Evolutionary conservation across 2,329 filamentous ascomycete genomes (phyloP).

Genomic region (Nectriaceae sp.): DNA sequence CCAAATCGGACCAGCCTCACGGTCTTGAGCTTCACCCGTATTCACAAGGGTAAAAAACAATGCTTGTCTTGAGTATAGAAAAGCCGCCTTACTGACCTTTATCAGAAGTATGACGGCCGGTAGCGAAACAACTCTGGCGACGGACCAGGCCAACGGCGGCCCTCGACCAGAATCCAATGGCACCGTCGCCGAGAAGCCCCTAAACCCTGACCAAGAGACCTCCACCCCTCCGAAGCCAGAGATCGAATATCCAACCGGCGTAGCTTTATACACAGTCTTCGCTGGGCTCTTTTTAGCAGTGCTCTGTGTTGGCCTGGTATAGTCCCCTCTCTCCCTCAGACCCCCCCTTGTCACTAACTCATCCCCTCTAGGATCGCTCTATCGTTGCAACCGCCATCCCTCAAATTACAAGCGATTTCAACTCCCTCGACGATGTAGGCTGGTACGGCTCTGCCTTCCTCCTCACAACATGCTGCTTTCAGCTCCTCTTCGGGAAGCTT

Average conservation of each 20-base stretch:
- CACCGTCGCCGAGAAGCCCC: background rate
- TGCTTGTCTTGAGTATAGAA: too few species aligned
- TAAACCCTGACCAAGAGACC: background rate
- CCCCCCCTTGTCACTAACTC: background rate
- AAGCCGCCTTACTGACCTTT: too few species aligned
- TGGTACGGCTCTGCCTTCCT: slow-evolving; percentile 1
- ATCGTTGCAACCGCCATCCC: background rate
- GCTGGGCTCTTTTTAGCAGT: background rate
- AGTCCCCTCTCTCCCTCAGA: background rate
- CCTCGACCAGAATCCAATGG: background rate
- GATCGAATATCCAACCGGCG: background rate
- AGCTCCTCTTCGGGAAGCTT: background rate
- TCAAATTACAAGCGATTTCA: background rate
- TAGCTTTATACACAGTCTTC: background rate
- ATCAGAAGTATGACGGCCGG: background rate
- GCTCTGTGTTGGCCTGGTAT: background rate
- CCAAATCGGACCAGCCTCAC: background rate
- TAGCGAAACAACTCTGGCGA: background rate
- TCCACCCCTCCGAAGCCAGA: background rate
- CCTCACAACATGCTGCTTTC: slow-evolving; percentile 1
- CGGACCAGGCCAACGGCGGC: background rate
- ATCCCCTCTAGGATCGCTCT: slow-evolving; percentile 1
- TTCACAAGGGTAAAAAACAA: background rate
- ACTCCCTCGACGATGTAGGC: slow-evolving; percentile 1
- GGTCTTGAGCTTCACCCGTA: background rate